Evolutionary conservation across 2,329 filamentous ascomycete genomes (phyloP), one percentile per base, ranked within the genome.

Genomic region (Claviceps maximensis): DNA sequence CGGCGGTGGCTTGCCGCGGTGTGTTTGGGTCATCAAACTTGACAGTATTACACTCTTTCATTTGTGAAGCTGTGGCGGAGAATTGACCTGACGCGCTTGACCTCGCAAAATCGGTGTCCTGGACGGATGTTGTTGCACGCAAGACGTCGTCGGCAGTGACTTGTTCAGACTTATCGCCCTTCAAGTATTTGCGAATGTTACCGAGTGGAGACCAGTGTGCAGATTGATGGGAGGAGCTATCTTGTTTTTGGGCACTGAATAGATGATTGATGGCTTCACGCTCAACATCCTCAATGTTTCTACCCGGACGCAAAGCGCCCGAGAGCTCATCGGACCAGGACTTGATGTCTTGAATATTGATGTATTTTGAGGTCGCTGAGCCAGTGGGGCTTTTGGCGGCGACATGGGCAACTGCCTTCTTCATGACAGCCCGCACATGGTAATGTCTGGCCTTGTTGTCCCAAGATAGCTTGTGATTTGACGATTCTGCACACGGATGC

Each of bases 71-170:
- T 33, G 46, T 46, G 15, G 40, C 23, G 23, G 50, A 5, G 21
- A 72, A 56, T 82, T 82, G 17, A 78, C 80, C 54, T 25, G 50
- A 42, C 10, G 13, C 12, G 53, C 82, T 78, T 45, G 82, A 55
- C 19, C 53, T 50, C n/a, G 27, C n/a, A 21, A 12, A 17, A 17
- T 12, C 19, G 57, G 53, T 10, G 50, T 17, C 53, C n/a, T 58
- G 53, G 2, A 52, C 51, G 2, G 57, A 50, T 5, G 58, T 55
- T 12, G 65, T 63, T 27, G 62, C 62, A 3, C 62, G 58, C 2
- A 61, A 55, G 21, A 64, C 54, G 17, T 61, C 56, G 31, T 59
- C 60, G 1, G 59, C 52, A 49, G 59, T 55, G 41, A 56, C 50
- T 46, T 57, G 49, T 48, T 62, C 55, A 33, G 61, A 57, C 3